Evolutionary conservation across 305 asterid genomes (phyloP).

Genomic region (Ruellia speciosa): DNA sequence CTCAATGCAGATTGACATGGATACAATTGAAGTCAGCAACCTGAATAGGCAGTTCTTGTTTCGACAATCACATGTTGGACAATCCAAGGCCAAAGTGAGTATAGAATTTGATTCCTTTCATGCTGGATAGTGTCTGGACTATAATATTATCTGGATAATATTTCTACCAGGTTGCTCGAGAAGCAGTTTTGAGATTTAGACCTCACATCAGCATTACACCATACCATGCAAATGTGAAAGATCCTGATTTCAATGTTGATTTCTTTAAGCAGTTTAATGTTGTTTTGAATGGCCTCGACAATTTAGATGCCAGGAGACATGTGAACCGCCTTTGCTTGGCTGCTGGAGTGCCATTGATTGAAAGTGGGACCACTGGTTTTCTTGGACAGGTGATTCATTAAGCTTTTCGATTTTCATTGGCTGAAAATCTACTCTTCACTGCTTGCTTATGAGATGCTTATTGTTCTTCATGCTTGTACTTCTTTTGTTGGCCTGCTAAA

Average conservation of each 20-base stretch:
- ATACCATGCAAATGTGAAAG: conserved; percentile 90
- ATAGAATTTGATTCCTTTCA: conserved; percentile 5
- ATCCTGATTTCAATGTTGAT: conserved; percentile 81
- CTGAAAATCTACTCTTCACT: not conserved
- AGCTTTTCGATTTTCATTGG: not conserved
- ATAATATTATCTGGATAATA: conserved; percentile 21
- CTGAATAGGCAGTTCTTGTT: conserved; percentile 90
- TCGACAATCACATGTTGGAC: conserved; percentile 91
- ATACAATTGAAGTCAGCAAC: conserved; percentile 98
- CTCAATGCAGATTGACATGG: conserved; percentile 88
- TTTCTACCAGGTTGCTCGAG: conserved; percentile 87
- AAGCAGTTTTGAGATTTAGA: conserved; percentile 86
- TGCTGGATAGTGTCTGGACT: conserved; percentile 16
- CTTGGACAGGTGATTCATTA: conserved; percentile 67
- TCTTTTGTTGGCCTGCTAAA: conserved; percentile 10
- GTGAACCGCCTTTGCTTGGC: conserved; percentile 99
- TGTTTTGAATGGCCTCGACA: conserved; percentile 94
- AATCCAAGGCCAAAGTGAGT: conserved; percentile 94
- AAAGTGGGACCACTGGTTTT: conserved; percentile 99
- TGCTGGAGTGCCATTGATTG: conserved; percentile 84
- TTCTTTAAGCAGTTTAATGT: conserved; percentile 85
- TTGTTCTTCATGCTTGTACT: conserved; percentile 4
- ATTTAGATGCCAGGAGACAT: conserved; percentile 96
- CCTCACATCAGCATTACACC: conserved; percentile 78
- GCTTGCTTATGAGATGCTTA: not conserved